A percentile compares a stretch with the other conserved stretches of the same genome.
Conservation (phyloP, 2,329 filamentous ascomycete genomes). For the Diplodia corticola region DNA sequence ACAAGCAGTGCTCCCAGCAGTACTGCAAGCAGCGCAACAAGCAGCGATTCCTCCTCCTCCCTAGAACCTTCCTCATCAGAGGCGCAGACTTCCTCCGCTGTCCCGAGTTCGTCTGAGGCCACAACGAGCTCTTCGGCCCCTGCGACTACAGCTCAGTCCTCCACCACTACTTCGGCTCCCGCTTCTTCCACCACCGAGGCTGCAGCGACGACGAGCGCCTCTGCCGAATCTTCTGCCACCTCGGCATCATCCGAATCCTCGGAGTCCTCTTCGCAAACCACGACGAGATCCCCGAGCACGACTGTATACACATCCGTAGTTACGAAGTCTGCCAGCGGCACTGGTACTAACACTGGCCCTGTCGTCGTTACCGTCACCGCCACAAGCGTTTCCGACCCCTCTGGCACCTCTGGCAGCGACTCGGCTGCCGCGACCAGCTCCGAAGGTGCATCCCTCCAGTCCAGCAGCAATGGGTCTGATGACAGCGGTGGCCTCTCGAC, state of each 20-base stretch:
- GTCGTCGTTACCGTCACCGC: conserved; percentile 20
- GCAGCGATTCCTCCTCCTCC: not conserved
- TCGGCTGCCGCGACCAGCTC: not conserved
- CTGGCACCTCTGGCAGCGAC: conserved; percentile 19
- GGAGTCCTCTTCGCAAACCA: not conserved
- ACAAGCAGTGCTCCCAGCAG: not conserved
- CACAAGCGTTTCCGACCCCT: conserved; percentile 9
- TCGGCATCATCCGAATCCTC: not conserved
- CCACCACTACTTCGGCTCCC: not conserved
- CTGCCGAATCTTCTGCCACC: not conserved
- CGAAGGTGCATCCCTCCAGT: conserved; percentile 3
- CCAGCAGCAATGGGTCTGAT: not conserved
- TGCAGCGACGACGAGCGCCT: not conserved
- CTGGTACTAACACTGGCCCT: not conserved
- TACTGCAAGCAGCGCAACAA: too few relatives aligned
- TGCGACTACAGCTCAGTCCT: not conserved
- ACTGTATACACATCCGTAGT: conserved; percentile 22
- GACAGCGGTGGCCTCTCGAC: conserved; percentile 53
- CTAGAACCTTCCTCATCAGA: conserved; percentile 13
- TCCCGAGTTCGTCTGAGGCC: conserved; percentile 4
- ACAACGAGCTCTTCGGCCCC: conserved; percentile 7
- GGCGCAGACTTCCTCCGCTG: conserved; percentile 14
- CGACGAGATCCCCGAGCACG: conserved; percentile 1
- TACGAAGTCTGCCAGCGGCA: conserved; percentile 9
- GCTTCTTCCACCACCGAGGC: conserved; percentile 4